Evolutionary conservation across 495 filamentous ascomycete genomes (phyloP).

Genomic region (Viridothelium virens): DNA sequence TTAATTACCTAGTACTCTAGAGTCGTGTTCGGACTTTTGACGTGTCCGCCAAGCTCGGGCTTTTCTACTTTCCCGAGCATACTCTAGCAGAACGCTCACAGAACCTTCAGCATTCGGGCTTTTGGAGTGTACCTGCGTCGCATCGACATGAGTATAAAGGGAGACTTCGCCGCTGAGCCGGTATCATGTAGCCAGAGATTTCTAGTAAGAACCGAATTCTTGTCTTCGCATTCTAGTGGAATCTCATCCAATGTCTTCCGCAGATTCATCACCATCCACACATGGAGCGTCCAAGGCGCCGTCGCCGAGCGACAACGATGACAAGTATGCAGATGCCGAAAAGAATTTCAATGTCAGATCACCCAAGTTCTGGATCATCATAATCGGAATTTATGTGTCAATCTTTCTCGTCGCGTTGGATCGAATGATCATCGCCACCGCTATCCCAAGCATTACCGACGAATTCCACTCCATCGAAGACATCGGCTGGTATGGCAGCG

Average conservation of each 20-base stretch:
- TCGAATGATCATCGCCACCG: constrained; percentile 2
- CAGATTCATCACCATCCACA: neutral
- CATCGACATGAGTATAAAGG: neutral
- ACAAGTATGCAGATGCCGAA: neutral
- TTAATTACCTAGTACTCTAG: too few relatives aligned
- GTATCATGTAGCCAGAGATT: too few relatives aligned
- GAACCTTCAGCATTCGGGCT: neutral
- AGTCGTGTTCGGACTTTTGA: neutral
- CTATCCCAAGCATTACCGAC: constrained; percentile 14
- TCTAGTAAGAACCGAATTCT: neutral
- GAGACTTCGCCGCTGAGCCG: neutral
- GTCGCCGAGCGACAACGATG: neutral
- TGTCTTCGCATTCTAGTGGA: neutral
- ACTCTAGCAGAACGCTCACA: neutral
- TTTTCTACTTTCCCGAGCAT: neutral
- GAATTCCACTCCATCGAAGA: constrained; percentile 15
- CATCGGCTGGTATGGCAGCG: constrained; percentile 15
- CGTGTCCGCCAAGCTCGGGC: neutral
- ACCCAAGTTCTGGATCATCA: neutral
- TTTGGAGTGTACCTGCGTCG: neutral
- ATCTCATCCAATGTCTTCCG: neutral
- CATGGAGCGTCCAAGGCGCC: neutral
- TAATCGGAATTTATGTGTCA: neutral
- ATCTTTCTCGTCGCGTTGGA: neutral
- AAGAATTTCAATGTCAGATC: neutral